Percentiles rank a stretch among this genome's conserved stretches.
phyloP scores from a whole-genome alignment of 495 filamentous ascomycete genomes.

The Talaromyces stipitatus region DNA sequence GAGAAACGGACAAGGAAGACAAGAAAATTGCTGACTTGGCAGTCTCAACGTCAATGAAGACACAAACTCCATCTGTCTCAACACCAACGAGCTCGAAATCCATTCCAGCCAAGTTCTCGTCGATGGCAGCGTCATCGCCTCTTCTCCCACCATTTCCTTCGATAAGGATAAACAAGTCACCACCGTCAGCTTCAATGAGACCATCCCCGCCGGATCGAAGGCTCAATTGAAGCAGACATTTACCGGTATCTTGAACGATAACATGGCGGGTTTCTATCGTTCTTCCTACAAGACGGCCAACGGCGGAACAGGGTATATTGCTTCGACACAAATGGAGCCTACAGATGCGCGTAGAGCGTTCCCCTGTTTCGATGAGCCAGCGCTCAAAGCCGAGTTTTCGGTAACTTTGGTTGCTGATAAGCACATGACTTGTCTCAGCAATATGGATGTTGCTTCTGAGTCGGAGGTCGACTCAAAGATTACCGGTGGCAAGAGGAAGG shows the following conservation, averaged over 20 bases:
- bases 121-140: conserved; percentile 39
- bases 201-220: conserved; percentile 49
- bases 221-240: conserved; percentile 54
- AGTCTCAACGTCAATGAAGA: conserved; percentile 78
- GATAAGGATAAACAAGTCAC: conserved; percentile 54
- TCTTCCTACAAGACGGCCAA: conserved; percentile 51
- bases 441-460: conserved; percentile 59
- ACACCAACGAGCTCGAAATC: conserved; percentile 80
- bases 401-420: conserved; percentile 57
- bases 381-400: conserved; percentile 60
- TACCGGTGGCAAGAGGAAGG: conserved; percentile 47
- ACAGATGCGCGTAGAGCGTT: conserved; percentile 59
- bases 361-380: conserved; percentile 66
- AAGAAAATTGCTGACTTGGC: background rate
- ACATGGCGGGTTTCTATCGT: conserved; percentile 65
- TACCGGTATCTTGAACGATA: conserved; percentile 56
- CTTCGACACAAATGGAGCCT: conserved; percentile 60
- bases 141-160: conserved; percentile 43
- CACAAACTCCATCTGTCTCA: conserved; percentile 77
- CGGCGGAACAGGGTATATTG: conserved; percentile 52
- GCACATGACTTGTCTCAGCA: conserved; percentile 56
- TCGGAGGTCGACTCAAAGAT: conserved; percentile 43
- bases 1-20: background rate
- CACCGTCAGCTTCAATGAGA: conserved; percentile 51
- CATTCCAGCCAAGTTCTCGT: conserved; percentile 58